phyloP scores from a whole-genome alignment of 345 rosid species.

The Dipteronia sinensis region DNA sequence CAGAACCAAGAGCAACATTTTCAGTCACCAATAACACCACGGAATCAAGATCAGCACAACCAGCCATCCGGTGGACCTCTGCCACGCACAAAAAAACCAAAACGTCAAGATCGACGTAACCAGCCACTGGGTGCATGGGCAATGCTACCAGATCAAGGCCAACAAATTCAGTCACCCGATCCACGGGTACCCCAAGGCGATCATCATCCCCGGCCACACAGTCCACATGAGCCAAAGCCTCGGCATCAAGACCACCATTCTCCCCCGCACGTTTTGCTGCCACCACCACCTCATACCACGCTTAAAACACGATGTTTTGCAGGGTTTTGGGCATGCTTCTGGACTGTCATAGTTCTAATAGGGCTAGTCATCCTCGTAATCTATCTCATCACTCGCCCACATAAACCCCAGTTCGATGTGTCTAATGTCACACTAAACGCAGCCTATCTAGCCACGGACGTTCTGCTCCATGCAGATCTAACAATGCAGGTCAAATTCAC shows the following conservation, averaged over 20 bases:
- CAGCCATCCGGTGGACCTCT: background rate
- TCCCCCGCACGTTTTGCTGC: conserved; percentile 19
- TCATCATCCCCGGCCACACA: background rate
- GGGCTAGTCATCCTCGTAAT: conserved; percentile 69
- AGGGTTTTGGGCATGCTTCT: conserved; percentile 62
- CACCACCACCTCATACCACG: conserved; percentile 33
- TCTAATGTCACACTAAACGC: conserved; percentile 66
- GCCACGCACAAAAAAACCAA: too few species aligned
- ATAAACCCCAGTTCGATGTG: conserved; percentile 61
- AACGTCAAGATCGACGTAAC: too few species aligned
- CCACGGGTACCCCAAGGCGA: background rate
- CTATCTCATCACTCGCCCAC: conserved; percentile 78
- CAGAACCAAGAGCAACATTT: background rate
- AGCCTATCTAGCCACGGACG: conserved; percentile 74
- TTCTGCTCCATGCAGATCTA: conserved; percentile 70
- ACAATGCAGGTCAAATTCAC: conserved; percentile 72
- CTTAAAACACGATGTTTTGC: conserved; percentile 45
- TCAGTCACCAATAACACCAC: background rate
- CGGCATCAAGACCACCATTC: conserved; percentile 7
- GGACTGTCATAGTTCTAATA: conserved; percentile 50
- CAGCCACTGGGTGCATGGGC: too few species aligned
- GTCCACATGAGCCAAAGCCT: background rate
- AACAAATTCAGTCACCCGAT: background rate
- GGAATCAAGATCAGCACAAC: background rate
- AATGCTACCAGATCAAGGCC: background rate